Percentiles rank a stretch among this genome's conserved stretches.
Evolutionary conservation across 768 basidiomycete species (phyloP).

Genomic region (Serendipita sp.): DNA sequence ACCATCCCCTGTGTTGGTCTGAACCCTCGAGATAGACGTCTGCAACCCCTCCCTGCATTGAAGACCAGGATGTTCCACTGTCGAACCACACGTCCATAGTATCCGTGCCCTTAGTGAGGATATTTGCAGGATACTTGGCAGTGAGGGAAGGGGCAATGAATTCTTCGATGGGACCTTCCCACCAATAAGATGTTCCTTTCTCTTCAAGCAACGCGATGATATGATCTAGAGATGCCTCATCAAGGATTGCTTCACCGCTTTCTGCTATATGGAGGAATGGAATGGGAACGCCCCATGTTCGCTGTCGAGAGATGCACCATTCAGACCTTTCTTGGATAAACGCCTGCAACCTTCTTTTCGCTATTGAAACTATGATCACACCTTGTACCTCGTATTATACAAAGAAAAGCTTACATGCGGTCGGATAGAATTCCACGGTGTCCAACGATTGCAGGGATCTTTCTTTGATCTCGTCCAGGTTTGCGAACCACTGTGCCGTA

Average conservation of each 20-base stretch:
- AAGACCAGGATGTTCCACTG: slow-evolving; percentile 86
- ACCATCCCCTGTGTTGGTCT: slow-evolving; percentile 98
- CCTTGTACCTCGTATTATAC: neutral
- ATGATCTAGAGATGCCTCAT: slow-evolving; percentile 45
- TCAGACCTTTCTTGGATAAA: slow-evolving; percentile 81
- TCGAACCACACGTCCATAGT: slow-evolving; percentile 99
- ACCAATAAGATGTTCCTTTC: slow-evolving; percentile 78
- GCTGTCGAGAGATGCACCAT: slow-evolving; percentile 97
- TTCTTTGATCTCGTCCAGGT: slow-evolving; percentile 69
- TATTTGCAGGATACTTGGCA: slow-evolving; percentile 17
- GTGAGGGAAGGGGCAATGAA: slow-evolving; percentile 53
- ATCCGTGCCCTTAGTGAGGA: slow-evolving; percentile 70
- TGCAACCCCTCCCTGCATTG: slow-evolving; percentile 36
- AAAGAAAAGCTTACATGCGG: slow-evolving; percentile 36
- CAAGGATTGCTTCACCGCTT: slow-evolving; percentile 49
- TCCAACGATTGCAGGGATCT: slow-evolving; percentile 52
- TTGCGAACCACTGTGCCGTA: slow-evolving; percentile 96
- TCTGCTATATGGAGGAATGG: slow-evolving; percentile 60
- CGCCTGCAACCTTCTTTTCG: slow-evolving; percentile 72
- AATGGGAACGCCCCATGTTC: slow-evolving; percentile 95
- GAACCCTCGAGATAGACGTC: slow-evolving; percentile 90
- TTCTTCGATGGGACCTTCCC: slow-evolving; percentile 67
- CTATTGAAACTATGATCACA: slow-evolving; percentile 23
- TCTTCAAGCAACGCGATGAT: slow-evolving; percentile 57
- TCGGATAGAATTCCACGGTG: slow-evolving; percentile 59